Conservation (phyloP, 768 basidiomycete species). For the Suillus spraguei region DNA sequence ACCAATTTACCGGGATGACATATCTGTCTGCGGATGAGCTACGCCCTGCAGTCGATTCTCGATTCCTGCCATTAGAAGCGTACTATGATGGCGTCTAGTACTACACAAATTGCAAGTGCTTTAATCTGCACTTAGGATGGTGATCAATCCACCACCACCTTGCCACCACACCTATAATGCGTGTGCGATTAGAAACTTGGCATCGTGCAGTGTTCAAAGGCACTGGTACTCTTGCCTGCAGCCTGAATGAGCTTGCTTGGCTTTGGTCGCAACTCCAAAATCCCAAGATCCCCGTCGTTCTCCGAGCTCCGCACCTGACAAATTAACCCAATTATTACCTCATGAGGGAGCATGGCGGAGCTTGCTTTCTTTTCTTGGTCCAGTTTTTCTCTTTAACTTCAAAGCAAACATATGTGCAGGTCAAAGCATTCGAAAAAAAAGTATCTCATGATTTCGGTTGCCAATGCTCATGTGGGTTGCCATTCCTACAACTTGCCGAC, state of each 20-base stretch:
- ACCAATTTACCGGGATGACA: not conserved
- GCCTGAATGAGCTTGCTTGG: not conserved
- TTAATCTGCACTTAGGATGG: not conserved
- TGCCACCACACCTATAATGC: conserved; percentile 6
- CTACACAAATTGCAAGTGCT: not conserved
- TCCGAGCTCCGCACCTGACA: not conserved
- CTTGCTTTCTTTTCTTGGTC: not conserved
- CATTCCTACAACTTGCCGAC: not conserved
- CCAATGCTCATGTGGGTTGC: not conserved
- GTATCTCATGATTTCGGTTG: not conserved
- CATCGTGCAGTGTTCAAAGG: not conserved
- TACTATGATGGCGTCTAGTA: not conserved
- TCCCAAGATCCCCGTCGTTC: not conserved
- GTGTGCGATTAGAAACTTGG: not conserved
- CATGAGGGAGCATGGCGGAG: not conserved
- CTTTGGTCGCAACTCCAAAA: not conserved
- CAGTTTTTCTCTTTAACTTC: not conserved
- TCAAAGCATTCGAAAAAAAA: not conserved
- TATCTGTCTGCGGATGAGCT: not conserved
- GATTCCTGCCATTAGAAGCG: not conserved
- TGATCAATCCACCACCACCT: conserved; percentile 2
- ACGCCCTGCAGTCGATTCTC: not conserved
- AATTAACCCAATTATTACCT: not conserved
- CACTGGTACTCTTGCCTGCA: not conserved
- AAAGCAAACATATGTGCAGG: not conserved